Base-by-base conservation (phyloP, 345 rosid genomes). In the Brassica incana region DNA sequence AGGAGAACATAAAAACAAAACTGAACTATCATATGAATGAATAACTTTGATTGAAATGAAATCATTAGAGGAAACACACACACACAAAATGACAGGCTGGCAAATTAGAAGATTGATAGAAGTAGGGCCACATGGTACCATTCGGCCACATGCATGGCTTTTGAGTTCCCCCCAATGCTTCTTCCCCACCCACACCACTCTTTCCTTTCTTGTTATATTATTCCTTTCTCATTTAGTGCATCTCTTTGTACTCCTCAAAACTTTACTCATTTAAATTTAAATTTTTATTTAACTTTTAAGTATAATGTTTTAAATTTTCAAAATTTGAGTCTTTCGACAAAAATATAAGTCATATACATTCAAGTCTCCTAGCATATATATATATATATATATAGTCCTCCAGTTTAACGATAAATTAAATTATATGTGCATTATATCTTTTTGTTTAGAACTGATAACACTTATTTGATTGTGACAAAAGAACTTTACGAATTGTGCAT, bases 51-150 rank as follows among this genome's bases (percentile, higher is more conserved):
- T 20, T 18, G 5, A 65, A 65, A 16, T 30, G n/a, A 2, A 35
- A 65, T 15, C 23, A 32, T 32, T 64, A 32, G 11, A 5, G 69
- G 6, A 65, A 36, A 16, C 50, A 11, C 50, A 14, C 56, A 7
- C 50, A 36, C 30, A 66, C 30, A 66, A 18, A 66, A 66, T 66
- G 54, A 66, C 70, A 66, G 70, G 70, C 70, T 66, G 70, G 54
- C 70, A 66, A 66, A 66, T 67, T 18, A 10, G 70, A 36, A 65
- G 14, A 65, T 5, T 18, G n/a, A 65, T 65, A 9, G 50, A 67
- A 67, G 32, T 67, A 4, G 54, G 70, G 7, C 54, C 70, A 52
- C 70, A 67, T 38, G 25, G 25, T 18, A 67, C 32, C 32, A 67
- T 18, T 67, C 54, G 38, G 71, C 58, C 71, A 67, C 71, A 67